Conservation (phyloP, 2,329 filamentous ascomycete species). For the Aspergillus novoparasiticus region DNA sequence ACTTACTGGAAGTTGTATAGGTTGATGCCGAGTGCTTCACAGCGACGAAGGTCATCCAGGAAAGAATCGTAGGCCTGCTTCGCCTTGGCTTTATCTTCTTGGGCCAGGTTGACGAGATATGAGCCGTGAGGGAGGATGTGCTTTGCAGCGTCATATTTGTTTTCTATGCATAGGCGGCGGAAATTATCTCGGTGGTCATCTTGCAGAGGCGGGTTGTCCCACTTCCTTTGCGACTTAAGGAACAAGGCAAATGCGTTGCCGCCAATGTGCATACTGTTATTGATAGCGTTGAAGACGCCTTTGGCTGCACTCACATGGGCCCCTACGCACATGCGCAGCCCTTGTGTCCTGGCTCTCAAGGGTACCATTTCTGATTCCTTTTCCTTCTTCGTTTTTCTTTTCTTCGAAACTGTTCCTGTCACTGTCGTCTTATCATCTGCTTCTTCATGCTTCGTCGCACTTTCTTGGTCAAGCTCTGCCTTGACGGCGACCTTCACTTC, state of each 20-base stretch:
- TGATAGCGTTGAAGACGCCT: slow-evolving; percentile 85
- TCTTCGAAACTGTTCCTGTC: slow-evolving; percentile 46
- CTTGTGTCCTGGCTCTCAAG: slow-evolving; percentile 68
- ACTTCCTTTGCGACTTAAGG: slow-evolving; percentile 94
- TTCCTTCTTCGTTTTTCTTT: slow-evolving; percentile 58
- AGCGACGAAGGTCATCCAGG: slow-evolving; percentile 82
- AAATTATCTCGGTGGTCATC: slow-evolving; percentile 71
- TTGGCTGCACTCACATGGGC: slow-evolving; percentile 91
- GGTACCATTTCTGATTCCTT: slow-evolving; percentile 61
- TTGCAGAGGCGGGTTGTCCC: slow-evolving; percentile 78
- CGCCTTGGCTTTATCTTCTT: slow-evolving; percentile 76
- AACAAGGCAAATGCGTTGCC: slow-evolving; percentile 94
- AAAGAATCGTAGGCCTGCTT: slow-evolving; percentile 84
- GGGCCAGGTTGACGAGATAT: slow-evolving; percentile 94
- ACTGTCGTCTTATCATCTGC: slow-evolving; percentile 44
- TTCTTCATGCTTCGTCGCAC: slow-evolving; percentile 22
- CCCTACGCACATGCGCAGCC: slow-evolving; percentile 81
- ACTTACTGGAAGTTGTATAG: slow-evolving; percentile 92
- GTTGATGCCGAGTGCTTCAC: slow-evolving; percentile 79
- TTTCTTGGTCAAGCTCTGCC: slow-evolving; percentile 8
- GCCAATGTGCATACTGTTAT: slow-evolving; percentile 75
- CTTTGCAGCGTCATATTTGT: slow-evolving; percentile 70
- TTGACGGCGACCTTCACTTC: slow-evolving; percentile 7
- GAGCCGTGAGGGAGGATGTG: slow-evolving; percentile 90
- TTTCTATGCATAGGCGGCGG: slow-evolving; percentile 65